phyloP scores from a whole-genome alignment of 2,329 filamentous ascomycete species.

The Ilyonectria robusta region DNA sequence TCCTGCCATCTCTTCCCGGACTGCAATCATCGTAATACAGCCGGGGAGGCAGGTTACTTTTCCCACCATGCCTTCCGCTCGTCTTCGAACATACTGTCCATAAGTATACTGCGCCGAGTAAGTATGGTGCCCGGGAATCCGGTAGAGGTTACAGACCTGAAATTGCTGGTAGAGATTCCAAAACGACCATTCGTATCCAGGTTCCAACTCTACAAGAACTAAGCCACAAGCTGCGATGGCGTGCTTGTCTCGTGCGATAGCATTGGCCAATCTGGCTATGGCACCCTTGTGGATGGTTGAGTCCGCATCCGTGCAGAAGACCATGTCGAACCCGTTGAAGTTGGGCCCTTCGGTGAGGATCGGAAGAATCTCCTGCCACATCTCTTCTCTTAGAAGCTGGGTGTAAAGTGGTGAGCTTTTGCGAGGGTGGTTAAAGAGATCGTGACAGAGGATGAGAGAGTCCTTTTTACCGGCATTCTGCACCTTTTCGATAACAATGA shows the following conservation, averaged over 20 bases:
- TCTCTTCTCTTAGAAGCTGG: conserved; percentile 36
- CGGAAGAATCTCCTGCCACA: conserved; percentile 36
- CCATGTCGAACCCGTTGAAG: conserved; percentile 41
- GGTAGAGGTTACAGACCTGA: conserved; percentile 22
- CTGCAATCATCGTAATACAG: conserved; percentile 44
- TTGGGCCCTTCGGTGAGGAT: conserved; percentile 29
- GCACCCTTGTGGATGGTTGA: conserved; percentile 44
- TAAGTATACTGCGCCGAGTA: conserved; percentile 33
- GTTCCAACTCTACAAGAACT: conserved; percentile 40
- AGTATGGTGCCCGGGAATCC: fast-evolving
- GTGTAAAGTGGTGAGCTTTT: conserved; percentile 39
- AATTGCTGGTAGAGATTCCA: conserved; percentile 45
- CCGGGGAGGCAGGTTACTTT: conserved; percentile 42
- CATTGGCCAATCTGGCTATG: conserved; percentile 30
- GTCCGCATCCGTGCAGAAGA: conserved; percentile 40
- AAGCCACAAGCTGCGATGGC: conserved; percentile 41
- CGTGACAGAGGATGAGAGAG: conserved; percentile 38
- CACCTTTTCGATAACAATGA: conserved; percentile 42
- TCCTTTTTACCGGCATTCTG: conserved; percentile 44
- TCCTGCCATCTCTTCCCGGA: conserved; percentile 41
- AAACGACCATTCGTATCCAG: conserved; percentile 41
- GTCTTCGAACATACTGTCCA: conserved; percentile 39
- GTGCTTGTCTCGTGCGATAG: conserved; percentile 36
- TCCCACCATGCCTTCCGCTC: conserved; percentile 37
- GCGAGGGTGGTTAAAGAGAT: conserved; percentile 39